Evolutionary conservation across 2,329 filamentous ascomycete species (phyloP), one percentile per base, ranked within the genome.

Genomic region (Xylariomycetidae sp.): DNA sequence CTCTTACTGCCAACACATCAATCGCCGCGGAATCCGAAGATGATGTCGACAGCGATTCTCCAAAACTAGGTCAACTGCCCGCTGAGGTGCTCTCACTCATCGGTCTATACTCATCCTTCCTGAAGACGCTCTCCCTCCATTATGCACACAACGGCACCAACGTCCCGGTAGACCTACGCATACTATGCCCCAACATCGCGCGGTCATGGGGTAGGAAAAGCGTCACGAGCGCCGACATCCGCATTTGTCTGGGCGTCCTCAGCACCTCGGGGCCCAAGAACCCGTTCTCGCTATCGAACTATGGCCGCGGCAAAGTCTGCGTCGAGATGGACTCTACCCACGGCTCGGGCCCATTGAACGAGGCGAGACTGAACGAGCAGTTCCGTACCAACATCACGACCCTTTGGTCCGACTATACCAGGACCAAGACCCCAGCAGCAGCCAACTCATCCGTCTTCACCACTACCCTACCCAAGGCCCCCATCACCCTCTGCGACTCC

Each of bases 191-290:
- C 8, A 70, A 78, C 36, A 67, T 86, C 25, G 75, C 82, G 10
- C 72, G 77, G 43, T 66, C 80, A 23, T 89, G 84, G 84, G 81
- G 82, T 38, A 87, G 84, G 61, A 72, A 82, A 19, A 69, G 70
- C 36, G 81, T 88, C 12, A 73, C 69, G 0, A 61, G 74, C 1
- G 74, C 78, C 25, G 84, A 89, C 48, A 64, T 88, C 30, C 77
- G 77, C 41, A 69, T 75, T 40, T 74, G 81, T 42, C 58, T 89
- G 15, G 82, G 80, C 30, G 61, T 88, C n/a, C 69, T 81, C 48
- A 63, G 65, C 28, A 57, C 61, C 40, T 51, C 34, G 39, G 40
- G 12, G 42, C 53, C 17, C 15, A 40, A 29, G 30, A 42, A 30
- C 17, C 42, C 42, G 16, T 53, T 57, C 38, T 43, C 37, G 5